Evolutionary conservation across 345 rosid species (phyloP).

Genomic region (Hypericum perforatum): DNA sequence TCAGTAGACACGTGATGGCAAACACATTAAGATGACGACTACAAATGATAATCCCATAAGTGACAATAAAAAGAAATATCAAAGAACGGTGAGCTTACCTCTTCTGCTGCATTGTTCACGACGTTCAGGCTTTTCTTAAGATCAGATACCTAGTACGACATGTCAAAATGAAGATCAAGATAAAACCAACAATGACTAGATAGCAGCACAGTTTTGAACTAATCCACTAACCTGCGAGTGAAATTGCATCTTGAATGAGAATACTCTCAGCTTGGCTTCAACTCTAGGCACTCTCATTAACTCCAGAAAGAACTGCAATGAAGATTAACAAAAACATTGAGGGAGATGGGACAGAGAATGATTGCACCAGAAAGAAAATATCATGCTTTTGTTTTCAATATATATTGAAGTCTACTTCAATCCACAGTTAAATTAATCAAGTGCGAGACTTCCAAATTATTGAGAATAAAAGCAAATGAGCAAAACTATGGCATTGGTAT

Average conservation of each 20-base stretch:
- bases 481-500: not conserved
- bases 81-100: constrained; percentile 37
- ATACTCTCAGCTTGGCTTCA: constrained; percentile 87
- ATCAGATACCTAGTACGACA: constrained; percentile 52
- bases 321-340: constrained; percentile 15
- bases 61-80: not conserved
- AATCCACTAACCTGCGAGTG: constrained; percentile 49
- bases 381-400: not conserved
- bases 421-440: not conserved
- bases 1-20: constrained; percentile 3
- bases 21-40: not conserved
- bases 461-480: not conserved
- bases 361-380: too few relatives aligned
- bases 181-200: constrained; percentile 7
- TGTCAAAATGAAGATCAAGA: constrained; percentile 8
- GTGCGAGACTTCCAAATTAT: not conserved
- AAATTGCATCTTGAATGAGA: constrained; percentile 87
- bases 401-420: not conserved
- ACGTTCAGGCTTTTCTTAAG: constrained; percentile 57
- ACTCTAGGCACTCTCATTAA: constrained; percentile 83
- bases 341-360: not conserved
- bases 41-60: constrained; percentile 4
- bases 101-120: constrained; percentile 72
- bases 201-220: constrained; percentile 2
- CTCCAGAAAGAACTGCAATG: constrained; percentile 77